Percentiles rank a stretch among this genome's conserved stretches.
Conservation (phyloP, 2,329 filamentous ascomycete species). For the Colletotrichum viniferum region DNA sequence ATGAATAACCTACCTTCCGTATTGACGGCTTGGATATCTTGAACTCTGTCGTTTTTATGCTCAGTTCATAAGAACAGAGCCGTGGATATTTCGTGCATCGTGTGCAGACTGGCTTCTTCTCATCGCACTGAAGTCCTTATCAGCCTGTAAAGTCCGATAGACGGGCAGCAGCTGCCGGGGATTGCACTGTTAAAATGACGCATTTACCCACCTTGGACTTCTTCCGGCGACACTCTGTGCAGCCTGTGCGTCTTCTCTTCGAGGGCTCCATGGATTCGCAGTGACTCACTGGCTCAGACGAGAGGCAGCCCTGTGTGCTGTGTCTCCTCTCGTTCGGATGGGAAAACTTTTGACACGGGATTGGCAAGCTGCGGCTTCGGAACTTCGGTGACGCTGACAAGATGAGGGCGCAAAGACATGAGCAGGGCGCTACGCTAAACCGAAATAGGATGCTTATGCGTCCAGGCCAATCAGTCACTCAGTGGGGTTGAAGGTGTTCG, state of each 20-base stretch:
- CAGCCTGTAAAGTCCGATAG: not conserved
- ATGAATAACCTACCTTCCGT: not conserved
- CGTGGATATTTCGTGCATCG: not conserved
- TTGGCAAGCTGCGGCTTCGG: not conserved
- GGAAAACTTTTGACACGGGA: not conserved
- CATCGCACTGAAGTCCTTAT: not conserved
- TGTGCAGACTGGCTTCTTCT: not conserved
- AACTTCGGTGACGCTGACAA: not conserved
- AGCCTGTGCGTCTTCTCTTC: not conserved
- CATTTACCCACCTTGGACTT: not conserved
- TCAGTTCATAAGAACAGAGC: not conserved
- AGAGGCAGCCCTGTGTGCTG: not conserved
- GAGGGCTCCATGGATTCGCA: not conserved
- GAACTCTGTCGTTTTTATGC: not conserved
- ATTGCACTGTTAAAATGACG: not conserved
- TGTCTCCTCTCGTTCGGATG: not conserved
- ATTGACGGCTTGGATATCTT: not conserved
- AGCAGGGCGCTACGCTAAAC: not conserved
- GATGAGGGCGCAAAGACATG: not conserved
- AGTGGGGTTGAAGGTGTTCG: not conserved
- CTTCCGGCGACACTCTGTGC: not conserved
- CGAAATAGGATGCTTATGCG: not conserved
- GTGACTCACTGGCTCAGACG: not conserved
- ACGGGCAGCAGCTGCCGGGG: not conserved
- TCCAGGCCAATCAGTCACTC: not conserved